Evolutionary conservation across 306 rosid genomes (phyloP), one percentile per base, ranked within the genome.

Genomic region (Cicer pinnatifidum): DNA sequence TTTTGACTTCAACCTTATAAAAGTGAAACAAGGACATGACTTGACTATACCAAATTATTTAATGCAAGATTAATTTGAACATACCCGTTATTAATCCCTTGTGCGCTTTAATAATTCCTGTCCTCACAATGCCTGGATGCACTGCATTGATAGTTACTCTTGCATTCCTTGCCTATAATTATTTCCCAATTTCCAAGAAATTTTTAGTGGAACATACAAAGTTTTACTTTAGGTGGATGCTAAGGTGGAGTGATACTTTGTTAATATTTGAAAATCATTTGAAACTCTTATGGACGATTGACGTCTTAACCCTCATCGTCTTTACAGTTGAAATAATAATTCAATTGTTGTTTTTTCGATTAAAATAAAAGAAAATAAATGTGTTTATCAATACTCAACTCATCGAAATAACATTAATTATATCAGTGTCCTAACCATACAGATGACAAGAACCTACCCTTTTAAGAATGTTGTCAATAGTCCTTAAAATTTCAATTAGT

Each of bases 101-200:
- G 40, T 88, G 97, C 60, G 96, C 97, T 84, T 88, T 84, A 3
- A 88, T 86, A 62, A 91, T 94, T 37, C 88, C 98, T 0, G 97
- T 94, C 82, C 87, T 94, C 54, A 94, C 97, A 13, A 89, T 83
- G 13, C 99, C 99, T 3, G 99, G 99, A 81, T 91, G 99, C 11
- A 94, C 83, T 72, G 90, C 97, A 53, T 89, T 91, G 80, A 94
- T 86, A 15, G 95, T 89, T 45, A 94, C 97, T 68, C 88, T 88
- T 64, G 90, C 99, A 82, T 91, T 91, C 78, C 89, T 88, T 67
- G 82, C 91, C 96, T 94, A 77, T 20, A 8, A 58, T 71, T 10
- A 52, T 23, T 11, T 41, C 52, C 47, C 71, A 76, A 47, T 51
- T 54, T 56, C 46, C 71, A 64, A 50, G 0, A 73, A 52, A 43